Conservation (phyloP, 805 yeast species). For the Naumovozyma dairenensis region DNA sequence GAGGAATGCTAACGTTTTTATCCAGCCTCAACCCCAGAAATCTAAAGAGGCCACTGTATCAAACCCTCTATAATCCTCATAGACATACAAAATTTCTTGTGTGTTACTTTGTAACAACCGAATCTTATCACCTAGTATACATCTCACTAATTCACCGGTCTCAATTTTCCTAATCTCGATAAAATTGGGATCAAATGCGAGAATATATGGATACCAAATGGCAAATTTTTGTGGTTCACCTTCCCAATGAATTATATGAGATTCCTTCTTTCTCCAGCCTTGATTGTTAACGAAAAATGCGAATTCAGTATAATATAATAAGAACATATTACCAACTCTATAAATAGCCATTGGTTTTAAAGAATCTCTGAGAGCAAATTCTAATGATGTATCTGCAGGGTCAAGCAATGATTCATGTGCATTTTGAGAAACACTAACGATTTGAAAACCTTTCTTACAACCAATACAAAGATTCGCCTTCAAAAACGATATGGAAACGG, state of each 20-base stretch:
- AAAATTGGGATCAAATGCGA: conserved; percentile 83
- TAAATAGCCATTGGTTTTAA: conserved; percentile 88
- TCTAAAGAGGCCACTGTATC: conserved; percentile 90
- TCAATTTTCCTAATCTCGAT: conserved; percentile 91
- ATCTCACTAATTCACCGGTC: conserved; percentile 72
- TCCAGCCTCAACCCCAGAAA: conserved; percentile 56
- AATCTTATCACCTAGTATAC: conserved; percentile 88
- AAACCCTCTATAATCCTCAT: conserved; percentile 80
- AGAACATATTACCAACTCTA: conserved; percentile 77
- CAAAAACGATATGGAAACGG: conserved; percentile 82
- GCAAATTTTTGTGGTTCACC: conserved; percentile 91
- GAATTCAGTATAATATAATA: conserved; percentile 83
- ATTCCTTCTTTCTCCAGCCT: conserved; percentile 93
- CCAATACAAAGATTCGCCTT: conserved; percentile 88
- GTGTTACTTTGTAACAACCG: conserved; percentile 81
- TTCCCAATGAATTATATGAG: conserved; percentile 95
- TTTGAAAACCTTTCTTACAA: conserved; percentile 93
- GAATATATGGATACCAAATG: conserved; percentile 83
- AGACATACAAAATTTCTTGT: conserved; percentile 87
- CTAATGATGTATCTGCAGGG: conserved; percentile 97
- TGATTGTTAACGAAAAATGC: conserved; percentile 89
- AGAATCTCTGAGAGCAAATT: conserved; percentile 65
- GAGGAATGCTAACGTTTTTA: background rate
- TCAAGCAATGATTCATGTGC: conserved; percentile 84
- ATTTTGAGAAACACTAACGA: conserved; percentile 74